Conservation (phyloP, 306 rosid genomes). For the Dalbergia oliveri region DNA sequence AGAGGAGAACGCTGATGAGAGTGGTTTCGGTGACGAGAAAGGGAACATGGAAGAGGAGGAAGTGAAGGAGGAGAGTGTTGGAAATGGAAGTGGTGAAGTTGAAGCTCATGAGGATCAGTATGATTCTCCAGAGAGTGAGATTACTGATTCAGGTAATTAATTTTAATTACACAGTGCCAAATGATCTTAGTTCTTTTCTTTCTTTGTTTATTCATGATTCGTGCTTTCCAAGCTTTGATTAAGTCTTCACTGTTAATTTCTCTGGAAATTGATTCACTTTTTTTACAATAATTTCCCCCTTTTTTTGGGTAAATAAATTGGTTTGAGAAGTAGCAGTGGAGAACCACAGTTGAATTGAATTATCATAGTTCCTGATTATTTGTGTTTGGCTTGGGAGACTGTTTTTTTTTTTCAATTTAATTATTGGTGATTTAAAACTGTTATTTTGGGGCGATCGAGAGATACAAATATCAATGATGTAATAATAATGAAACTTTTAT, state of each 20-base stretch:
- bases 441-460: background rate
- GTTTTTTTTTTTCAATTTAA: background rate
- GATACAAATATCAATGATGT: background rate
- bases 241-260: background rate
- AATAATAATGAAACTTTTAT: background rate
- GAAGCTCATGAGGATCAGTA: slow-evolving; percentile 47
- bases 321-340: background rate
- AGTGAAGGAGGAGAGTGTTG: slow-evolving; percentile 42
- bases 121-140: slow-evolving; percentile 76
- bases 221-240: background rate
- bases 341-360: background rate
- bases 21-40: background rate
- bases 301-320: no score
- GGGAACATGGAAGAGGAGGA: slow-evolving; percentile 48
- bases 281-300: background rate
- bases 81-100: slow-evolving; percentile 50
- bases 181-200: background rate
- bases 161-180: background rate
- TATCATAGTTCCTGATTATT: background rate
- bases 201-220: background rate
- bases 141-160: slow-evolving; percentile 84
- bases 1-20: slow-evolving; percentile 43
- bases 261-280: background rate
- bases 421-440: background rate
- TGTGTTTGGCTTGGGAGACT: background rate